Percentiles rank a stretch among this genome's conserved stretches.
These are phyloP conservation scores for Bromus sterilis DNA, from an alignment of 176 grass and related monocot genomes.

Conservation along the genomic window DNA sequence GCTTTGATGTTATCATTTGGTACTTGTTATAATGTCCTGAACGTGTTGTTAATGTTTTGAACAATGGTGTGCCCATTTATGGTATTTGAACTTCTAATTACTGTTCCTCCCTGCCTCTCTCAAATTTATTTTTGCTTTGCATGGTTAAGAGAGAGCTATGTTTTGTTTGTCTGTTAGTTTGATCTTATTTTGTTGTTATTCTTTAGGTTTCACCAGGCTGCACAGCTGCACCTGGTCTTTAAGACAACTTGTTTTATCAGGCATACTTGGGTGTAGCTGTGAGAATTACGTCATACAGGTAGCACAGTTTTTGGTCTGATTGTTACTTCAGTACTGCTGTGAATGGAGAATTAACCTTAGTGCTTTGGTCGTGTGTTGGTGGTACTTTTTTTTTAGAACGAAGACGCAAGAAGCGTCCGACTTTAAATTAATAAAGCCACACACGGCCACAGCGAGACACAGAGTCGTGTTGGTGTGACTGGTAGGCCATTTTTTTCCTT, in stretches of 20 bases:
- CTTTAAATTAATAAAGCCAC: no score
- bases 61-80: neutral
- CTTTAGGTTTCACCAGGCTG: no score
- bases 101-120: neutral
- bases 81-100: neutral
- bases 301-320: neutral
- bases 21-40: neutral
- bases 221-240: neutral
- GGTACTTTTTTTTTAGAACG: neutral
- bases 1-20: neutral
- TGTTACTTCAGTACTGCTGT: neutral
- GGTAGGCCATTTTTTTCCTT: no score
- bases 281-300: neutral
- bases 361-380: neutral
- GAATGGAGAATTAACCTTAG: neutral
- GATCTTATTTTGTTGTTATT: neutral
- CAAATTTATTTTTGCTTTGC: neutral
- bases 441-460: no score
- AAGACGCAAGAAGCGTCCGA: no score
- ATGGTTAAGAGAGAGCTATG: neutral
- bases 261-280: neutral
- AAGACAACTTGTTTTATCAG: neutral
- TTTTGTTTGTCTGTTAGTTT: neutral
- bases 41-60: neutral
- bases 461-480: no score